Conservation (phyloP, 495 filamentous ascomycete genomes). For the Hyaloscypha bicolor region DNA sequence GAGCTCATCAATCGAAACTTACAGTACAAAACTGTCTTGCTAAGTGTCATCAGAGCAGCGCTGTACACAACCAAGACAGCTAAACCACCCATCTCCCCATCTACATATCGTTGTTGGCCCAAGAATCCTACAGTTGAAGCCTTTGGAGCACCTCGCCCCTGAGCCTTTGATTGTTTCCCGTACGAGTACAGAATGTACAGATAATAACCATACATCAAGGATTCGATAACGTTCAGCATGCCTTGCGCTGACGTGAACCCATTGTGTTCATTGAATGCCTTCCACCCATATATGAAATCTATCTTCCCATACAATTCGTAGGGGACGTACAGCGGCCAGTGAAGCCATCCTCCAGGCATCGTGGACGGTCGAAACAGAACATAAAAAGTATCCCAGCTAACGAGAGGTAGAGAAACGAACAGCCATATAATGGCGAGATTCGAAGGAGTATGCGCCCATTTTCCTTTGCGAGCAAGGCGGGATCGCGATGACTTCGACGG, state of each 20-base stretch:
- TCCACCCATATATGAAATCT: conserved; percentile 85
- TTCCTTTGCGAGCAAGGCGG: conserved; percentile 29
- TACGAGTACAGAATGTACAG: conserved; percentile 59
- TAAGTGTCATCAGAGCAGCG: conserved; percentile 76
- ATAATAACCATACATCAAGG: conserved; percentile 69
- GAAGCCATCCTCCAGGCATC: conserved; percentile 78
- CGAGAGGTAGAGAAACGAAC: conserved; percentile 73
- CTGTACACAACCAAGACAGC: conserved; percentile 70
- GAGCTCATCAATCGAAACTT: conserved; percentile 36
- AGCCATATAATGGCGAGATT: conserved; percentile 73
- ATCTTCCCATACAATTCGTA: conserved; percentile 82
- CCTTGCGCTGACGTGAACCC: conserved; percentile 84
- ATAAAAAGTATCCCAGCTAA: conserved; percentile 83
- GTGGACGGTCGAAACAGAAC: conserved; percentile 79
- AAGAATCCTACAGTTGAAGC: conserved; percentile 47
- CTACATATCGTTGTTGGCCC: conserved; percentile 52
- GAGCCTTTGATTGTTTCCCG: conserved; percentile 40
- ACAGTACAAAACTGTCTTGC: conserved; percentile 90
- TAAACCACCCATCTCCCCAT: conserved; percentile 59
- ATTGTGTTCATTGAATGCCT: conserved; percentile 68
- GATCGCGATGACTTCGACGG: neutral
- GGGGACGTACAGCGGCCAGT: conserved; percentile 75
- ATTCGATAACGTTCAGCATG: conserved; percentile 74
- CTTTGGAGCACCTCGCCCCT: conserved; percentile 43
- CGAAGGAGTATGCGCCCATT: conserved; percentile 71